phyloP scores from a whole-genome alignment of 78 protist genomes.

The Cavenderia fasciculata region DNA sequence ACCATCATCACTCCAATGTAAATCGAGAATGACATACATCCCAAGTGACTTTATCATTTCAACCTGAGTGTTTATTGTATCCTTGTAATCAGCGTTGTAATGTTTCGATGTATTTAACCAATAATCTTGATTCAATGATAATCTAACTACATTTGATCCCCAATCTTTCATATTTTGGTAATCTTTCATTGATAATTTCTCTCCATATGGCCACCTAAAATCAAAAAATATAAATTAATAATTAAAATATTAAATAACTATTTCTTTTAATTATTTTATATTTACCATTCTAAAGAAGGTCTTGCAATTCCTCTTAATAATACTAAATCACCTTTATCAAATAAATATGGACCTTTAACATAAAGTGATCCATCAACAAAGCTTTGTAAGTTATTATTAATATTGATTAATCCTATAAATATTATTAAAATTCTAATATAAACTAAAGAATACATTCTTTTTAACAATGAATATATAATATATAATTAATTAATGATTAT shows the following conservation, averaged over 20 bases:
- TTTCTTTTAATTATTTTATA: no score
- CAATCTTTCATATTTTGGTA: slow-evolving; percentile 27
- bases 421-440: no score
- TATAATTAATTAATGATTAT: no score
- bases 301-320: slow-evolving; percentile 25
- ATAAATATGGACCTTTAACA: background rate
- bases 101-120: background rate
- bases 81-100: background rate
- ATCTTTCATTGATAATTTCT: background rate
- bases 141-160: slow-evolving; percentile 23
- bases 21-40: slow-evolving; percentile 16
- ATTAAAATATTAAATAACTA: no score
- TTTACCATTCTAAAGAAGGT: slow-evolving; percentile 38
- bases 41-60: slow-evolving; percentile 10
- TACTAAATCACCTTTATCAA: background rate
- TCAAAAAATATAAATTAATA: no score
- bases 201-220: background rate
- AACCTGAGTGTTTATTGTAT: background rate
- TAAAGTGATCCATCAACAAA: no score
- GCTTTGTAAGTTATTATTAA: no score
- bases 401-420: no score
- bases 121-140: slow-evolving; percentile 31
- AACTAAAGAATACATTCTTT: no score
- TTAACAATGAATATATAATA: no score
- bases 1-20: slow-evolving; percentile 48